phyloP scores from a whole-genome alignment of 2,329 filamentous ascomycete species.

The Calonectria multiphialidica region DNA sequence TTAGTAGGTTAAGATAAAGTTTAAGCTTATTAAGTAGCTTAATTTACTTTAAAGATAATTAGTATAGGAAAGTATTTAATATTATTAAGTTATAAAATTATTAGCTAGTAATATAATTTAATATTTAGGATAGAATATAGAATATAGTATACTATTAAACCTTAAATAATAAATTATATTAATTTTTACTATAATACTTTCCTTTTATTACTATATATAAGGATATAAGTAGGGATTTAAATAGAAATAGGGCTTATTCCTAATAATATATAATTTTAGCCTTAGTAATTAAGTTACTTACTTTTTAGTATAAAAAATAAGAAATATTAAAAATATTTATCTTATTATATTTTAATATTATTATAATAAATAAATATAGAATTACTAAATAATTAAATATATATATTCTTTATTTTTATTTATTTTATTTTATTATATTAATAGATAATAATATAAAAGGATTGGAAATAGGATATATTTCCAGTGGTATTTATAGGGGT shows the following conservation, averaged over 20 bases:
- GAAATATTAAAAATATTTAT: not conserved
- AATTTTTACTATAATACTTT: no score
- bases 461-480: not conserved
- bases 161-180: no score
- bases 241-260: no score
- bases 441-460: not conserved
- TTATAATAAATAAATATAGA: not conserved
- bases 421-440: not conserved
- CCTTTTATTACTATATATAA: no score
- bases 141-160: no score
- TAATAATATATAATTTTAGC: no score
- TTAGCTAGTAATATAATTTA: not conserved
- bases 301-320: not conserved
- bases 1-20: not conserved
- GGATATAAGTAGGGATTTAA: no score
- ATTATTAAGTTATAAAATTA: not conserved
- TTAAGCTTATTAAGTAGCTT: not conserved
- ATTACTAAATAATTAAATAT: not conserved
- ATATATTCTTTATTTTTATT: not conserved
- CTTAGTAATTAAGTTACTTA: not conserved
- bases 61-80: not conserved
- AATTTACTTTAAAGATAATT: not conserved
- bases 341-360: not conserved
- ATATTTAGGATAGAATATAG: no score
- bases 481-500: not conserved